phyloP scores from a whole-genome alignment of 2,329 filamentous ascomycete species.

The Paracorniculantispora psalliotae region DNA sequence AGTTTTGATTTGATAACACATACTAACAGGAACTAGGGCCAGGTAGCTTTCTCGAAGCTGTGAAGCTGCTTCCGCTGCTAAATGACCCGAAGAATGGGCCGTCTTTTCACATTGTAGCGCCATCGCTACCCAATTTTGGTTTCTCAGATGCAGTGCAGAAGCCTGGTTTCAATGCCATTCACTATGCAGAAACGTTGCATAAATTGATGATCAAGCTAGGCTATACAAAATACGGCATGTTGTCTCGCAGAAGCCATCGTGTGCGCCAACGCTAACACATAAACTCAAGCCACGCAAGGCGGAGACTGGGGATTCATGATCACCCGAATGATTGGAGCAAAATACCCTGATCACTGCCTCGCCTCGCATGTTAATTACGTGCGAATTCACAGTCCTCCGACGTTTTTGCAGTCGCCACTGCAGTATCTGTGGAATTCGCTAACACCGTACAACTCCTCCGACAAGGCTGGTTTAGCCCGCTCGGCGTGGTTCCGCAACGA shows the following conservation, averaged over 20 bases:
- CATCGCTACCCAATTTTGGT: constrained; percentile 51
- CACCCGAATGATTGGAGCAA: constrained; percentile 52
- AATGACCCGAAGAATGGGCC: constrained; percentile 27
- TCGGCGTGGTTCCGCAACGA: constrained; percentile 52
- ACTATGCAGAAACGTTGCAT: constrained; percentile 52
- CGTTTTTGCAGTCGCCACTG: constrained; percentile 40
- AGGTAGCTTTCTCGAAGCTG: constrained; percentile 62
- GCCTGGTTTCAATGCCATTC: constrained; percentile 26
- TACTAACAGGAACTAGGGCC: constrained; percentile 40
- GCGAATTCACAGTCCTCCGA: constrained; percentile 36
- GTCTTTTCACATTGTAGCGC: constrained; percentile 53
- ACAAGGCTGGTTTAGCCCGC: constrained; percentile 48
- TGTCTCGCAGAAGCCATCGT: not conserved
- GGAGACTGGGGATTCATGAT: constrained; percentile 66
- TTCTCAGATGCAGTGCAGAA: constrained; percentile 28
- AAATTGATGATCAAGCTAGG: constrained; percentile 64
- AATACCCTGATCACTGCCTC: constrained; percentile 52
- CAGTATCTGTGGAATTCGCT: constrained; percentile 1
- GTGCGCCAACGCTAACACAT: constrained; percentile 21
- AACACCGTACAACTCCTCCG: constrained; percentile 30
- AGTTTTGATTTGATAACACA: not conserved
- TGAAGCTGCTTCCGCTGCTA: constrained; percentile 53
- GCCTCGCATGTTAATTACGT: constrained; percentile 50
- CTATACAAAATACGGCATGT: constrained; percentile 36
- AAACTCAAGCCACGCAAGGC: constrained; percentile 43